Evolutionary conservation across 768 basidiomycete genomes (phyloP), one percentile per base, ranked within the genome.

Genomic region (Symmetrospora coprosmae): DNA sequence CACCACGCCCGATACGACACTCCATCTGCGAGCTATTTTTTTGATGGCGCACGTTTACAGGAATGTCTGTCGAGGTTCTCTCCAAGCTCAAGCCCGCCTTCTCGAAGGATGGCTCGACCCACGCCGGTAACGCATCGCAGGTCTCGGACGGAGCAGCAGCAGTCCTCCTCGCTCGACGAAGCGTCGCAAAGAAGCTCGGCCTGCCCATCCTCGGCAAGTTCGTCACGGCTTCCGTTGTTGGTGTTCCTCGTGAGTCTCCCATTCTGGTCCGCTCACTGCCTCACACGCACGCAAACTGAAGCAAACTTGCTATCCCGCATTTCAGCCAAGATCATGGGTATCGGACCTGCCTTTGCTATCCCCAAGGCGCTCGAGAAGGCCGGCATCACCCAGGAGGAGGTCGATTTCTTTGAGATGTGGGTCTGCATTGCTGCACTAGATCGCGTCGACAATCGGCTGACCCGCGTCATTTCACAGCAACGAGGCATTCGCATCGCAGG

Each of bases 131-230:
- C 59, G 72, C 73, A n/a, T 53, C 46, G 2, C 74, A 75, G 61
- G 72, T 96, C 16, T 90, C 91, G 1, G 92, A 99, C 69, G 92
- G 94, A 37, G 92, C 89, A 2, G 86, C 88, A 16, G 89, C 89
- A 0, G 87, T 92, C 48, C 75, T 92, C 50, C 81, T 91, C 56
- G 76, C 85, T 27, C 80, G 86, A 46, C 81, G 90, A 37, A 84
- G 82, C 28, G 78, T 81, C 50, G 89, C 90, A 4, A 81, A 82
- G 71, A 81, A 80, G 63, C 82, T 90, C 50, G 83, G 85, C 27
- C 79, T 92, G n/a, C 84, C 86, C 45, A 82, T 92, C 67, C 51
- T 87, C 51, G 90, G 86, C 72, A 91, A 91, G 74, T 91, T 81
- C 71, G 80, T 87, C 68, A 78, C 78, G 35, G 79, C 83, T 1